Evolutionary conservation across 2,329 filamentous ascomycete species (phyloP), one percentile per base, ranked within the genome.

Genomic region (Setomelanomma holmii): DNA sequence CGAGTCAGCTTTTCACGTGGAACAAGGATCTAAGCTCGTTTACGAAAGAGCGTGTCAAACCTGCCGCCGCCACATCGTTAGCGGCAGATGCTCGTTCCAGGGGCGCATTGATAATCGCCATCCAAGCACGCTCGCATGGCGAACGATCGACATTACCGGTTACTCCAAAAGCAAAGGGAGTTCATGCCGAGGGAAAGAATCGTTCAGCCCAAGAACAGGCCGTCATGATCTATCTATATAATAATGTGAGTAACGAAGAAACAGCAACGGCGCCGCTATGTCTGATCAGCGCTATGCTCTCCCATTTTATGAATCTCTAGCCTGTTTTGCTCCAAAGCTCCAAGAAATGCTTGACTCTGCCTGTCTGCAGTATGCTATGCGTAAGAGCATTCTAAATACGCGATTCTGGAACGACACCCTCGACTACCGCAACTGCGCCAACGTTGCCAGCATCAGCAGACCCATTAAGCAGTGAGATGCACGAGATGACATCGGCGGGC

Each of bases 401-500:
- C 20, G 63, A 63, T 47, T 77, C 75, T 16, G 74, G 73, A 24
- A 76, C 58, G 6, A 62, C 60, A 5, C 74, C 74, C 20, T 77
- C 75, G 1, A 76, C 72, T 1, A 75, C 73, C 11, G 75, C 73
- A 34, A 76, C 72, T 2, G 74, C 74, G 8, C 75, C 75, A 20
- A 72, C 69, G 39, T 75, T 77, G 19, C 72, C 73, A 35, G 69
- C 73, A 54, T 77, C 75, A 5, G 73, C 67, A n/a, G 68, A 78
- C 49, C 78, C 82, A 58, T 84, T 84, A n/a, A 86, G 75, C 58
- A 82, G 69, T 21, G 79, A 78, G 33, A 86, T 75, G 19, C 79
- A 79, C 27, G 90, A 88, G 63, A 98, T 88, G 49, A 98, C 92
- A 73, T 98, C 93, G 51, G 86, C 81, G 0, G 95, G 92, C 73